phyloP scores from a whole-genome alignment of 805 yeast genomes.

The Candida tibetensis region DNA sequence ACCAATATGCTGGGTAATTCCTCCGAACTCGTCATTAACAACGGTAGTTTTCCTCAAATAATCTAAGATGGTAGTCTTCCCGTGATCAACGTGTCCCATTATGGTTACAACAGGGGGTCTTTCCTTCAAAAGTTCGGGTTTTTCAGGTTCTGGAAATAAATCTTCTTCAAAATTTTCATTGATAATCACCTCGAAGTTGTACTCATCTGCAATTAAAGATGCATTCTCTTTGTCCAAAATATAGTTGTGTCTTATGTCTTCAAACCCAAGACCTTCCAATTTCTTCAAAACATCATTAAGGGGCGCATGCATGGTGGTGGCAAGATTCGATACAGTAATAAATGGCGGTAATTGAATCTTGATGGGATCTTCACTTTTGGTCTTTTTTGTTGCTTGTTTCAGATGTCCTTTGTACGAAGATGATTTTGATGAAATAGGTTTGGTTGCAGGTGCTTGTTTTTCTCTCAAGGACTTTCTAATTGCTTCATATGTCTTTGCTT shows the following conservation, averaged over 20 bases:
- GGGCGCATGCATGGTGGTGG: conserved; percentile 66
- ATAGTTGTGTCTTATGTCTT: conserved; percentile 65
- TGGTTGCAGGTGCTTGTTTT: conserved; percentile 11
- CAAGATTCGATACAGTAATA: conserved; percentile 73
- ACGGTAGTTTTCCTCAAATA: conserved; percentile 79
- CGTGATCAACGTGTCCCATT: conserved; percentile 99
- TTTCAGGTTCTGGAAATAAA: conserved; percentile 53
- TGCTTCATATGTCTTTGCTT: conserved; percentile 12
- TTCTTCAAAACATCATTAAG: conserved; percentile 56
- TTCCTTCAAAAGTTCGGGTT: conserved; percentile 46
- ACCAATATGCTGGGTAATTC: conserved; percentile 97
- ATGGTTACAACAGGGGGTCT: conserved; percentile 95
- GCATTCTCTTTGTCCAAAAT: conserved; percentile 87
- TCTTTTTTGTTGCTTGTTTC: conserved; percentile 6
- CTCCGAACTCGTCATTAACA: conserved; percentile 86
- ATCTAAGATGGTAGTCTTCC: conserved; percentile 92
- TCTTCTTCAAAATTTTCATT: conserved; percentile 60
- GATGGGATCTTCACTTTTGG: conserved; percentile 17
- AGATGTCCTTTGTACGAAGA: background rate
- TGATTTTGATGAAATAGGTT: background rate
- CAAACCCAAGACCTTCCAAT: conserved; percentile 70
- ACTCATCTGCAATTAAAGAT: conserved; percentile 82
- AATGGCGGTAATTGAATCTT: conserved; percentile 65
- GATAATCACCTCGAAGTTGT: conserved; percentile 62
- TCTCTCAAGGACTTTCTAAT: conserved; percentile 19